These are phyloP conservation scores for Anisodus tanguticus DNA, from an alignment of 257 asterid species.

Conservation along the genomic window DNA sequence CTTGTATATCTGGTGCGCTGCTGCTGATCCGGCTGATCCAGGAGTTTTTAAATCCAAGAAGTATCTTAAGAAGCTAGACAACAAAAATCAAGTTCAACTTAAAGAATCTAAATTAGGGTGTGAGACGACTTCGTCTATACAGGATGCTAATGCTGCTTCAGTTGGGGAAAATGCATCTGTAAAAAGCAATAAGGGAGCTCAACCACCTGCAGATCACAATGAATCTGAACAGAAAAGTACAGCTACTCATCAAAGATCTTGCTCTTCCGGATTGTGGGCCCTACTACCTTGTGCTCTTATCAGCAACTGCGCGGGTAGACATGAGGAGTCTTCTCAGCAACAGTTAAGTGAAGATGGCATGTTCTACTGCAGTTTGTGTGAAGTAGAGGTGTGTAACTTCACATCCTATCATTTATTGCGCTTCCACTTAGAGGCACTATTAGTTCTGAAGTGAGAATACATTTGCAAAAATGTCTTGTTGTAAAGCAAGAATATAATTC, in stretches of 20 bases:
- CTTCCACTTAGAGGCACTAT: background rate
- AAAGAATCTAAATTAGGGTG: constrained; percentile 62
- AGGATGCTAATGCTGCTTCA: constrained; percentile 53
- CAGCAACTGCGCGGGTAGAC: constrained; percentile 49
- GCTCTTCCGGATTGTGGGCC: constrained; percentile 49
- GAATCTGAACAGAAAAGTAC: constrained; percentile 42
- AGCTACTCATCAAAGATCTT: constrained; percentile 37
- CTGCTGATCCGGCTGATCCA: constrained; percentile 91
- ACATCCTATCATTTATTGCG: background rate
- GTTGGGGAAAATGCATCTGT: constrained; percentile 48
- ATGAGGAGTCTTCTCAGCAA: constrained; percentile 65
- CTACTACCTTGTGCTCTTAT: constrained; percentile 74
- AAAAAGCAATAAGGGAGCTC: constrained; percentile 43
- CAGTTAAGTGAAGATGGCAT: constrained; percentile 90
- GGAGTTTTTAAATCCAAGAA: constrained; percentile 91
- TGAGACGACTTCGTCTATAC: constrained; percentile 61
- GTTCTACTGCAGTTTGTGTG: constrained; percentile 98
- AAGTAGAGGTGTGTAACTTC: constrained; percentile 77
- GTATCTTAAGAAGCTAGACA: constrained; percentile 58
- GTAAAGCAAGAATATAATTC: no score
- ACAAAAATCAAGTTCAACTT: constrained; percentile 45
- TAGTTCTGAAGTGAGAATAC: background rate
- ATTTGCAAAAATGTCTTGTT: background rate
- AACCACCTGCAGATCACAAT: constrained; percentile 48
- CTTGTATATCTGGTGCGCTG: constrained; percentile 96